Evolutionary conservation across 768 basidiomycete genomes (phyloP).

Genomic region (Cantharellus anzutake): DNA sequence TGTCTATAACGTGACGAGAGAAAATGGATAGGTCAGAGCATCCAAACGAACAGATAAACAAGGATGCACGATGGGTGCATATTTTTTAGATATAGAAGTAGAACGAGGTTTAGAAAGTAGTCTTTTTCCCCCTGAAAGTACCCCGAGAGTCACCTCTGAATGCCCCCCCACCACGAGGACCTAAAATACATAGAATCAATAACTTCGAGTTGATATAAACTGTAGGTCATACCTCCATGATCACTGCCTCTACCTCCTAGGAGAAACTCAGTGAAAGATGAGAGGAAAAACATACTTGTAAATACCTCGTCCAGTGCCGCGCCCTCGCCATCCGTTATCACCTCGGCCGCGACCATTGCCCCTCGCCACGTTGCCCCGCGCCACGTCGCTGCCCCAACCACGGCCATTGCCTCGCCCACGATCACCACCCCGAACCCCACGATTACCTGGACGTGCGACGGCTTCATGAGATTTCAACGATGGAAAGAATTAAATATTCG

Average conservation of each 20-base stretch:
- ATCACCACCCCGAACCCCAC: slow-evolving; percentile 17
- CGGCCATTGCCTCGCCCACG: slow-evolving; percentile 1
- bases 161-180: too few species aligned
- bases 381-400: background rate
- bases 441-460: slow-evolving; percentile 21
- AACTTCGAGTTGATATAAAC: too few species aligned
- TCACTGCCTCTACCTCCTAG: too few species aligned
- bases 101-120: background rate
- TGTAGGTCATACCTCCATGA: too few species aligned
- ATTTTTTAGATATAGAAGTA: background rate
- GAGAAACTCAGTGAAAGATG: too few species aligned
- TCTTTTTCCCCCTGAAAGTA: background rate
- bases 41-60: background rate
- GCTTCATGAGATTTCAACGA: slow-evolving; percentile 54
- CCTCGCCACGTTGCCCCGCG: background rate
- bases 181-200: too few species aligned
- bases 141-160: too few species aligned
- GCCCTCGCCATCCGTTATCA: background rate
- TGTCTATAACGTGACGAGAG: background rate
- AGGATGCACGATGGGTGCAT: background rate
- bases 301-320: background rate
- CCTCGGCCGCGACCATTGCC: background rate
- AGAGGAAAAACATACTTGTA: too few species aligned
- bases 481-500: background rate
- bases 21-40: background rate